Base-by-base conservation (phyloP, 2,329 filamentous ascomycete genomes). In the Thelonectria discophora region DNA sequence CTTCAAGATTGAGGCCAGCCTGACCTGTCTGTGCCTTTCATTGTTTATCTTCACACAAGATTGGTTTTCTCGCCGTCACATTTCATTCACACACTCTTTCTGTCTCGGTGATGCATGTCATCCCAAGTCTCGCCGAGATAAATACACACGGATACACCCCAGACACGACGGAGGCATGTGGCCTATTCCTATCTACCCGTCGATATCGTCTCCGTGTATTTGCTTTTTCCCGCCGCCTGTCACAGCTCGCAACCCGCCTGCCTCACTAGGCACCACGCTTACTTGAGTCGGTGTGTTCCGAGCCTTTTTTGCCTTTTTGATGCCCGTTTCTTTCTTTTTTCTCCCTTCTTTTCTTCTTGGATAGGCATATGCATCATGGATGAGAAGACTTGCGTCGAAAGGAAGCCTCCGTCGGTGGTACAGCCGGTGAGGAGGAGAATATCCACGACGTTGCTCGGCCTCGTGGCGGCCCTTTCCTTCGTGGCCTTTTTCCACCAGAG, bases 401-500 rank as follows among this genome's bases (percentile, higher is more conserved):
- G 60, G 18, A 53, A 27, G 49, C 63, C 67, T 58, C 62, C 67
- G 24, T 18, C 69, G 18, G 42, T 52, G 18, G 58, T 40, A 20
- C 59, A 55, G 39, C 52, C 32, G 18, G 48, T 48, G 11, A 60
- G 50, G 30, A 60, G 37, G 17, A 65, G 42, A 34, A 49, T 60
- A 6, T 20, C 46, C 17, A 50, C 61, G 5, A 56, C 60, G 4
- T 18, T 64, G 3, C 30, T 73, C 15, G 69, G 63, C 7, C 51
- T 72, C 9, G 32, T 73, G 45, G 68, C 60, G 1, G 60, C 65
- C 17, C 39, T 66, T 21, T 66, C 60, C 20, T 45, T 70, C 3
- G 37, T 70, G 5, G 46, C 60, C 15, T 72, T 71, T 46, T 72
- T 69, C 24, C 63, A 71, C 17, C 55, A 57, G 4, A 53, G 59